A percentile compares a stretch with the other conserved stretches of the same genome.
These are phyloP conservation scores for Neofusicoccum sp. DNA, from an alignment of 2,329 filamentous ascomycete species.

Conservation along the genomic window DNA sequence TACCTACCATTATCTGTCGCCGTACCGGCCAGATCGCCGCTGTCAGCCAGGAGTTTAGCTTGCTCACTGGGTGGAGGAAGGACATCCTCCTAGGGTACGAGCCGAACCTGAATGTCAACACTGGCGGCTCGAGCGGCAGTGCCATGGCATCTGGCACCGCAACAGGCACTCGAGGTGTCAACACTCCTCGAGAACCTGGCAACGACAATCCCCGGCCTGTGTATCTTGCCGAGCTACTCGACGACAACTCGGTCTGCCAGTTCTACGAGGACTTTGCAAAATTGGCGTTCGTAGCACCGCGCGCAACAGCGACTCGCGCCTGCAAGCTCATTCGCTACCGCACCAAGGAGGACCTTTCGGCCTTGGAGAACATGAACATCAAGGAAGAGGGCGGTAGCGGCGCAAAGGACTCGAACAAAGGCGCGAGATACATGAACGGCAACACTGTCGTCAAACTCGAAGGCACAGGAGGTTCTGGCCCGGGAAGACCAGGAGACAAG, in stretches of 20 bases:
- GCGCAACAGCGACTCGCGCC: constrained; percentile 77
- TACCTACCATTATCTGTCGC: constrained; percentile 86
- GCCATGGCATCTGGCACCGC: constrained; percentile 39
- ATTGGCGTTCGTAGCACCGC: constrained; percentile 86
- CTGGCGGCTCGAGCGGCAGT: constrained; percentile 51
- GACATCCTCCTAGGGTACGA: constrained; percentile 85
- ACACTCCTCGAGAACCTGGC: constrained; percentile 45
- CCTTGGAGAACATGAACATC: constrained; percentile 26
- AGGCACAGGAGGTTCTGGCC: constrained; percentile 57
- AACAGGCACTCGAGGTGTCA: constrained; percentile 41
- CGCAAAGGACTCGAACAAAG: neutral
- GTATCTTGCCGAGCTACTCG: constrained; percentile 87
- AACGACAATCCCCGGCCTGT: constrained; percentile 64
- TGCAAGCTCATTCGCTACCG: constrained; percentile 85
- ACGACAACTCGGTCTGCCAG: constrained; percentile 87
- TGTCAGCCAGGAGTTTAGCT: constrained; percentile 95
- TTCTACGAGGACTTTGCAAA: constrained; percentile 96
- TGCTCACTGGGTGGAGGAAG: constrained; percentile 90
- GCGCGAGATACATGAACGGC: constrained; percentile 2
- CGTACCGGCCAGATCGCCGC: constrained; percentile 93
- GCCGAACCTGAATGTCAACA: constrained; percentile 83
- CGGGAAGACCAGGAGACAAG: constrained; percentile 73
- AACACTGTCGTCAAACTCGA: constrained; percentile 21
- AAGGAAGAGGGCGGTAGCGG: constrained; percentile 16
- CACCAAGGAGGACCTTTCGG: constrained; percentile 48